These are phyloP conservation scores for Fusarium mangiferae DNA, from an alignment of 2,329 filamentous ascomycete genomes.

Conservation along the genomic window DNA sequence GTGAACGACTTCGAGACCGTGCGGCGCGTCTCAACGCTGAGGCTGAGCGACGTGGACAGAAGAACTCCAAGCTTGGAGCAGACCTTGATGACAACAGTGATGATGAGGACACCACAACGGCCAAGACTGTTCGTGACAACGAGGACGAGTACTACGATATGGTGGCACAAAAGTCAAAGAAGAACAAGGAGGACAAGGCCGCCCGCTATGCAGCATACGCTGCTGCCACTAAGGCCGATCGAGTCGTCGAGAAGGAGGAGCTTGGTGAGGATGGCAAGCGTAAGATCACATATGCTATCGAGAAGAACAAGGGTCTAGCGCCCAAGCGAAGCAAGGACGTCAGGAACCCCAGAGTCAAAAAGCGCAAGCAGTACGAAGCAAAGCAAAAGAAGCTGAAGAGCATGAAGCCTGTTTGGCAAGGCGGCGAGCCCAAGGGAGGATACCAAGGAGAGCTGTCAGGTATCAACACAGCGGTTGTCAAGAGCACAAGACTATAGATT, in stretches of 20 bases:
- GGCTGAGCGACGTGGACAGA: constrained; percentile 83
- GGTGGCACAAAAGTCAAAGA: constrained; percentile 74
- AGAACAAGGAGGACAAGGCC: constrained; percentile 79
- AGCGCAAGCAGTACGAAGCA: constrained; percentile 94
- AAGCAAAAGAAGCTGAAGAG: constrained; percentile 97
- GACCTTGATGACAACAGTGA: constrained; percentile 76
- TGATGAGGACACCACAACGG: constrained; percentile 69
- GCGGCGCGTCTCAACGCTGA: constrained; percentile 89
- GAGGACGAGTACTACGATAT: constrained; percentile 91
- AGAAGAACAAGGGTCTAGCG: constrained; percentile 96
- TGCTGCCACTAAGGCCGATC: constrained; percentile 71
- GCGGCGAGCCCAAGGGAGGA: constrained; percentile 82
- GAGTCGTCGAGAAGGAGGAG: constrained; percentile 72
- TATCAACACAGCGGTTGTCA: constrained; percentile 93
- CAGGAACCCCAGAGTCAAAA: constrained; percentile 96
- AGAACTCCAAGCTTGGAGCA: constrained; percentile 69
- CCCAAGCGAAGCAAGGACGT: constrained; percentile 93
- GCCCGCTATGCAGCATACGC: constrained; percentile 66
- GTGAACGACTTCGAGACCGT: constrained; percentile 87
- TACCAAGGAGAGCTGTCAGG: constrained; percentile 94
- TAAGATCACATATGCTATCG: constrained; percentile 91
- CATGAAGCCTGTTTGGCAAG: constrained; percentile 86
- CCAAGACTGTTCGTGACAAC: constrained; percentile 63
- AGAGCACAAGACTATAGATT: constrained; percentile 86
- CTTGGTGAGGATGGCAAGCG: constrained; percentile 87